These are phyloP conservation scores for Myxozyma vanderwaltii DNA, from an alignment of 805 yeast genomes.

Conservation along the genomic window DNA sequence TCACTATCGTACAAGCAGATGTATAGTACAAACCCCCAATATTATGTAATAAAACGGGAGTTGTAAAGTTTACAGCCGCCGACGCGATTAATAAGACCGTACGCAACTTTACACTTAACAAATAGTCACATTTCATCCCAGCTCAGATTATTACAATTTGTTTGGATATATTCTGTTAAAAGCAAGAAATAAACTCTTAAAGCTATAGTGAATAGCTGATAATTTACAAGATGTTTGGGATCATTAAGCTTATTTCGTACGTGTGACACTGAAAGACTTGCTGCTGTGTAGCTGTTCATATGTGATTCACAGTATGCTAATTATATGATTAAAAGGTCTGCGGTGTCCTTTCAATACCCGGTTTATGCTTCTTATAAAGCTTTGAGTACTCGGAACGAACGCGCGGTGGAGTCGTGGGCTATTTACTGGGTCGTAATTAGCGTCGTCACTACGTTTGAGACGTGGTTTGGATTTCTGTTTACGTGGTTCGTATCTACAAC, in stretches of 20 bases:
- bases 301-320: no score
- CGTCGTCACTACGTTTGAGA: constrained; percentile 46
- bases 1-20: no score
- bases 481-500: constrained; percentile 33
- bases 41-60: neutral
- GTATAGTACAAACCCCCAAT: neutral
- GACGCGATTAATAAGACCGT: neutral
- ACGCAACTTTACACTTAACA: neutral
- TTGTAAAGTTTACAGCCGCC: neutral
- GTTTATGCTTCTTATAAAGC: constrained; percentile 63
- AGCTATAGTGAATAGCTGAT: no score
- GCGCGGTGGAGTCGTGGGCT: constrained; percentile 50
- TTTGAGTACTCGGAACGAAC: constrained; percentile 48
- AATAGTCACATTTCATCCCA: neutral
- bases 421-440: constrained; percentile 70
- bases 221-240: constrained; percentile 4
- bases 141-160: no score
- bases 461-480: constrained; percentile 50
- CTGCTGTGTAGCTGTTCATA: no score
- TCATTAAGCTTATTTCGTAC: constrained; percentile 9
- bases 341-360: constrained; percentile 57
- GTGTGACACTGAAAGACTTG: no score
- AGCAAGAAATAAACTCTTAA: no score
- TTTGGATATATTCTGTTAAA: no score
- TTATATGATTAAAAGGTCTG: constrained; percentile 32